A percentile compares a stretch with the other conserved stretches of the same genome.
These are phyloP conservation scores for Chaetomiaceae sp. DNA, from an alignment of 2,329 filamentous ascomycete species.

Conservation along the genomic window DNA sequence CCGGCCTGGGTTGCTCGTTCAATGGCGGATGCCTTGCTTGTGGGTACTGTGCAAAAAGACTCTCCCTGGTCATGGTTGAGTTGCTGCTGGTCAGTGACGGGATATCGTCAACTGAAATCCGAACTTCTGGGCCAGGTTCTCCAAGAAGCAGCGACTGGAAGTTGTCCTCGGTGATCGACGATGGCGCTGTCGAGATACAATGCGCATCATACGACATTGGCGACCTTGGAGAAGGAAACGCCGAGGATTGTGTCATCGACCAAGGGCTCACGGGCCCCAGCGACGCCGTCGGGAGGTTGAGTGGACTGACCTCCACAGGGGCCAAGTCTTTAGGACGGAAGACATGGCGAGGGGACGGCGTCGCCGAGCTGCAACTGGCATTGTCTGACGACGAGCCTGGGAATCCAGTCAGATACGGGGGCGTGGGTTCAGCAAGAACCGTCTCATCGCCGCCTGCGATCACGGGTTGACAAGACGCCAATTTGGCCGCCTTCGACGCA, in stretches of 20 bases:
- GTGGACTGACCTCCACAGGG: slow-evolving; percentile 48
- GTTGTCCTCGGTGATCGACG: slow-evolving; percentile 67
- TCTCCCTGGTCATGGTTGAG: slow-evolving; percentile 71
- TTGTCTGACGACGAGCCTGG: slow-evolving; percentile 13
- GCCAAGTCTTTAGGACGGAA: slow-evolving; percentile 43
- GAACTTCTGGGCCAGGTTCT: slow-evolving; percentile 67
- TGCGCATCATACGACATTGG: slow-evolving; percentile 67
- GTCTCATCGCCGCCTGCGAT: slow-evolving; percentile 37
- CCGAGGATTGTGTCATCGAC: slow-evolving; percentile 60
- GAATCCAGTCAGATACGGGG: background rate
- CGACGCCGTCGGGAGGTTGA: slow-evolving; percentile 42
- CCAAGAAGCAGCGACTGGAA: slow-evolving; percentile 69
- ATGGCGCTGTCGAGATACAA: slow-evolving; percentile 69
- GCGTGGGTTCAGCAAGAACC: slow-evolving; percentile 45
- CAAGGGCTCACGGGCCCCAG: slow-evolving; percentile 58
- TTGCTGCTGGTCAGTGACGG: slow-evolving; percentile 72
- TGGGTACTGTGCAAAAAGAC: slow-evolving; percentile 43
- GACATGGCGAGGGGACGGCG: slow-evolving; percentile 43
- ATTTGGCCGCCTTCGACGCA: background rate
- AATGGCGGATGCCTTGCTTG: slow-evolving; percentile 47
- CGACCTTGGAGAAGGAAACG: slow-evolving; percentile 66
- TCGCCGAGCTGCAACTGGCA: slow-evolving; percentile 39
- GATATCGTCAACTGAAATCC: slow-evolving; percentile 67
- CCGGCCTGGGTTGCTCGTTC: slow-evolving; percentile 52
- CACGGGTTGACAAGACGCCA: background rate